A percentile compares a stretch with the other conserved stretches of the same genome.
Conservation (phyloP, 2,329 filamentous ascomycete species). For the Monosporascus cannonballus region DNA sequence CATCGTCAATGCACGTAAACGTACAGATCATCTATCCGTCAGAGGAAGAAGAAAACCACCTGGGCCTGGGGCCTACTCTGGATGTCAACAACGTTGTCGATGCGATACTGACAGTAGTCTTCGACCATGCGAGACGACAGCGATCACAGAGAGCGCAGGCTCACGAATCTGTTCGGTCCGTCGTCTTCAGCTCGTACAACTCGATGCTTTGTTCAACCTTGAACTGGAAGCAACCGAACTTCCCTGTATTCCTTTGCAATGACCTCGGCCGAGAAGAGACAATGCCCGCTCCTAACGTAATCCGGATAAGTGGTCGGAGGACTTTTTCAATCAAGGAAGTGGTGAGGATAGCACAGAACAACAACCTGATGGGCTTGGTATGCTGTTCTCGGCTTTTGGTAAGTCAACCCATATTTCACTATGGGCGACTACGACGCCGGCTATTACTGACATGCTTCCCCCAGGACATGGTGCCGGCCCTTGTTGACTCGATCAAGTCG, state of each 20-base stretch:
- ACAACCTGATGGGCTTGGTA: conserved; percentile 97
- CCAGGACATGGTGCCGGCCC: conserved; percentile 85
- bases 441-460: conserved; percentile 12
- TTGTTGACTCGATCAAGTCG: conserved; percentile 90
- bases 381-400: conserved; percentile 84
- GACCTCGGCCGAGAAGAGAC: conserved; percentile 65
- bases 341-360: conserved; percentile 85
- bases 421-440: background rate
- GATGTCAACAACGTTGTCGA: conserved; percentile 88
- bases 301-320: conserved; percentile 58
- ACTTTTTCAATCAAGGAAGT: conserved; percentile 90
- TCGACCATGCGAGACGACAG: conserved; percentile 76
- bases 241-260: conserved; percentile 92
- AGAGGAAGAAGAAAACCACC: conserved; percentile 60
- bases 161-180: conserved; percentile 71
- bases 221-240: conserved; percentile 99
- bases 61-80: conserved; percentile 66
- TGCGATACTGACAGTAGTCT: conserved; percentile 75
- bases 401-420: conserved; percentile 30
- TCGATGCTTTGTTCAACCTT: conserved; percentile 83
- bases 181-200: conserved; percentile 94
- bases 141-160: conserved; percentile 55
- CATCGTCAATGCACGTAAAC: conserved; percentile 78
- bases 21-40: conserved; percentile 88
- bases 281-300: conserved; percentile 29